phyloP scores from a whole-genome alignment of 345 rosid genomes.

The Cochlearia excelsa region DNA sequence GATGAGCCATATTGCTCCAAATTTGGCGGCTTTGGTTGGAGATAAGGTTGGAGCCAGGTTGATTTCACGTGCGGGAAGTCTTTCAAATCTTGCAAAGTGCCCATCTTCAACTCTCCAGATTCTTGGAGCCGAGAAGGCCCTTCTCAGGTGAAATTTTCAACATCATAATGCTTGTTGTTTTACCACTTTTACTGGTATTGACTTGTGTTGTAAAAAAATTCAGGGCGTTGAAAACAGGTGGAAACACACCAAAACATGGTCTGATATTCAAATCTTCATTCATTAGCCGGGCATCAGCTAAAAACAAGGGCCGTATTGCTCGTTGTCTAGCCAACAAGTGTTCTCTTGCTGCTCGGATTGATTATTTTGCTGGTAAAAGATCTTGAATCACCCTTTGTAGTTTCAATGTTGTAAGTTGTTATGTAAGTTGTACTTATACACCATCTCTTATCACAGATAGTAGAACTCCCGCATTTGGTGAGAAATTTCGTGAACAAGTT shows the following conservation, averaged over 20 bases:
- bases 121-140: constrained; percentile 41
- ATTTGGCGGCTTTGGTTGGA: too few species aligned
- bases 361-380: constrained; percentile 69
- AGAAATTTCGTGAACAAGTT: constrained; percentile 83
- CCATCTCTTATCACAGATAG: constrained; percentile 41
- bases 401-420: background rate
- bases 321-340: constrained; percentile 89
- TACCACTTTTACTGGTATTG: too few species aligned
- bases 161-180: too few species aligned
- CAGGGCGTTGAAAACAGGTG: constrained; percentile 40
- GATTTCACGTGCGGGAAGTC: too few species aligned
- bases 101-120: constrained; percentile 83
- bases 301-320: constrained; percentile 90
- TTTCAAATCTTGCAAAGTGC: too few species aligned
- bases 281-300: constrained; percentile 78
- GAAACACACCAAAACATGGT: constrained; percentile 67
- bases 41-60: too few species aligned
- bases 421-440: background rate
- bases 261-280: constrained; percentile 83
- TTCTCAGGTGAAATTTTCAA: constrained; percentile 51
- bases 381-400: background rate
- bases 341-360: constrained; percentile 81
- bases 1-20: too few species aligned
- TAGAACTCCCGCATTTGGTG: constrained; percentile 56
- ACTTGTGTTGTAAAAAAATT: constrained; percentile 6